Evolutionary conservation across 2,329 filamentous ascomycete species (phyloP).

Genomic region (Madurella fahalii): DNA sequence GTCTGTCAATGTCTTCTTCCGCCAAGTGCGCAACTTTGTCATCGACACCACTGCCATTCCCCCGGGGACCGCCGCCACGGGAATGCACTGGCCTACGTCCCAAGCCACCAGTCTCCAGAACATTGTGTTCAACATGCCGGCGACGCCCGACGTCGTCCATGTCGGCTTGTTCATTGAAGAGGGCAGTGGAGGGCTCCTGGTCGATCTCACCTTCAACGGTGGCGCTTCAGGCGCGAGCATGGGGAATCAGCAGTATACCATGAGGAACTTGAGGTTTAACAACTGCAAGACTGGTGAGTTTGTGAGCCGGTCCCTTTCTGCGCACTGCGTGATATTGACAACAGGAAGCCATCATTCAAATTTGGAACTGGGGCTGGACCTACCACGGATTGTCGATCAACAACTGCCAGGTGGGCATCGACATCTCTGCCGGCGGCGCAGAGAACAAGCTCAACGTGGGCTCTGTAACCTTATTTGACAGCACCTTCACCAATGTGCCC

Average conservation of each 20-base stretch:
- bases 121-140: conserved; percentile 52
- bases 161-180: conserved; percentile 55
- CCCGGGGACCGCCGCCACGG: conserved; percentile 43
- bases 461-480: conserved; percentile 68
- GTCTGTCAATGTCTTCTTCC: conserved; percentile 57
- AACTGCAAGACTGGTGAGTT: conserved; percentile 52
- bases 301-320: not conserved
- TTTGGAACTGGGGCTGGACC: conserved; percentile 73
- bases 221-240: conserved; percentile 58
- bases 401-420: conserved; percentile 56
- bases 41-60: conserved; percentile 54
- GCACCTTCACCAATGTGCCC: conserved; percentile 58
- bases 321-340: not conserved
- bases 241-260: conserved; percentile 67
- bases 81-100: conserved; percentile 66
- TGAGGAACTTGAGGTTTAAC: conserved; percentile 62
- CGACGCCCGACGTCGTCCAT: conserved; percentile 46
- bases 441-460: conserved; percentile 55
- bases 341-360: conserved; percentile 54
- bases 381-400: conserved; percentile 59
- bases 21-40: conserved; percentile 56
- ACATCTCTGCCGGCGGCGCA: conserved; percentile 50
- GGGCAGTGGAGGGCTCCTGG: conserved; percentile 33
- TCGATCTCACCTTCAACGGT: conserved; percentile 59
- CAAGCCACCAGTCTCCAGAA: conserved; percentile 61